These are phyloP conservation scores for Lophiostoma macrostomum DNA, from an alignment of 495 filamentous ascomycete genomes.

Conservation along the genomic window DNA sequence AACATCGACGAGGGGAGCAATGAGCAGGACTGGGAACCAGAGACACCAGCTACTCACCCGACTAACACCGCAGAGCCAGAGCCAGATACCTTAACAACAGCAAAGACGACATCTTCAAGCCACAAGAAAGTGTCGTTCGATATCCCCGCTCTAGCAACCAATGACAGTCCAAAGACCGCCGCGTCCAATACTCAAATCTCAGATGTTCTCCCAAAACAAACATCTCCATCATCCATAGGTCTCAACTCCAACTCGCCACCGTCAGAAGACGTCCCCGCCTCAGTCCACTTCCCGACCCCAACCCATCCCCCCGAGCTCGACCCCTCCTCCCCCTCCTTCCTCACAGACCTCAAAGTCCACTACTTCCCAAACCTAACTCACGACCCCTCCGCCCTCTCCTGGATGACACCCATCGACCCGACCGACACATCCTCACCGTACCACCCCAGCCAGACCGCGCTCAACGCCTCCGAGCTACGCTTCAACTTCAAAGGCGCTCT, in stretches of 20 bases:
- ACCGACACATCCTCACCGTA: constrained; percentile 63
- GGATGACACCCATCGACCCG: constrained; percentile 73
- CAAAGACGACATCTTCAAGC: constrained; percentile 6
- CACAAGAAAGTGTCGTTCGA: constrained; percentile 37
- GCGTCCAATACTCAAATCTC: background rate
- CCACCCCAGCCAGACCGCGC: constrained; percentile 66
- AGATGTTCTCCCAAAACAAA: too few relatives aligned
- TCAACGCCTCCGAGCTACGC: constrained; percentile 73
- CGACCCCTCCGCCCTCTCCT: constrained; percentile 81
- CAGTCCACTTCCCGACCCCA: constrained; percentile 61
- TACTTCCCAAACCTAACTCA: constrained; percentile 87
- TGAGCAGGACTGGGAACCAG: constrained; percentile 14
- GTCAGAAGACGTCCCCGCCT: constrained; percentile 45
- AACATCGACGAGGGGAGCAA: constrained; percentile 67
- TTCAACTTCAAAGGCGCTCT: constrained; percentile 83
- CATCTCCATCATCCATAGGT: constrained; percentile 28
- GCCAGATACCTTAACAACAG: too few relatives aligned
- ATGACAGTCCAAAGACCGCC: constrained; percentile 1
- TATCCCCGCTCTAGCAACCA: background rate
- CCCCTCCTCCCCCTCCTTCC: constrained; percentile 76
- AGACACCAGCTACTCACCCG: background rate
- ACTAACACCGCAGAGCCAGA: constrained; percentile 18
- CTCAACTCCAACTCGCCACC: constrained; percentile 32
- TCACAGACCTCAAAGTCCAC: constrained; percentile 76
- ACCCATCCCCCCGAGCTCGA: constrained; percentile 69